Conservation (phyloP, 495 filamentous ascomycete species). For the Neurospora sp. region DNA sequence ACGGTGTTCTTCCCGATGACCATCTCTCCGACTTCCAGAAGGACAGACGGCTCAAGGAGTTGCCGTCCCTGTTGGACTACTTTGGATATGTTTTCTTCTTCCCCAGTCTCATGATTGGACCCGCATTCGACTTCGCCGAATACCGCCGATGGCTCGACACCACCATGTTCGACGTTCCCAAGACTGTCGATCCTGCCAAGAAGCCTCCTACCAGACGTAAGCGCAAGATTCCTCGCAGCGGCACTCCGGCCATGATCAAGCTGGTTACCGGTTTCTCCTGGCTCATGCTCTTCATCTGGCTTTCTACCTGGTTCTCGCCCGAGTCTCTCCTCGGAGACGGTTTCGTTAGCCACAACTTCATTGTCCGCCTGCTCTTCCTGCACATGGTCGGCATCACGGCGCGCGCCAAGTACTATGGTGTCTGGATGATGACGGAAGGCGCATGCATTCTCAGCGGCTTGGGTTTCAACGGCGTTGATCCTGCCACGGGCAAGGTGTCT, state of each 20-base stretch:
- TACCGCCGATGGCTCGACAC: conserved; percentile 89
- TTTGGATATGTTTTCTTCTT: conserved; percentile 91
- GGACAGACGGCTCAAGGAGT: conserved; percentile 60
- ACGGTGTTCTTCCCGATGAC: conserved; percentile 68
- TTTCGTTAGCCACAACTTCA: conserved; percentile 57
- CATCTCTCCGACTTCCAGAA: conserved; percentile 80
- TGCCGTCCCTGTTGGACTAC: conserved; percentile 73
- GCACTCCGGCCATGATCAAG: conserved; percentile 75
- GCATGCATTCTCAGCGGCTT: conserved; percentile 90
- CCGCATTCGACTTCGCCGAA: conserved; percentile 88
- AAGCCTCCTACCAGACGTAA: conserved; percentile 80
- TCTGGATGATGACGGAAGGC: conserved; percentile 88
- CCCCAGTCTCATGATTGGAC: conserved; percentile 76
- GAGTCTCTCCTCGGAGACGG: conserved; percentile 46
- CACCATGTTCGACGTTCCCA: conserved; percentile 83
- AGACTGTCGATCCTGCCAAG: conserved; percentile 65
- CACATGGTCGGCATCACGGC: conserved; percentile 74
- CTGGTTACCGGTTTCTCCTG: conserved; percentile 59
- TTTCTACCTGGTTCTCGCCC: conserved; percentile 54
- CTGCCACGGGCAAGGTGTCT: conserved; percentile 65
- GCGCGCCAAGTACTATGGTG: conserved; percentile 89
- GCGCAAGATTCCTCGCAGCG: conserved; percentile 89
- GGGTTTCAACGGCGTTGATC: conserved; percentile 88
- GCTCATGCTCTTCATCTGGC: conserved; percentile 69
- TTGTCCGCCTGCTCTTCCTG: conserved; percentile 61